A percentile compares a stretch with the other conserved stretches of the same genome.
phyloP scores from a whole-genome alignment of 129 eudicot genomes.

The Silybum marianum region DNA sequence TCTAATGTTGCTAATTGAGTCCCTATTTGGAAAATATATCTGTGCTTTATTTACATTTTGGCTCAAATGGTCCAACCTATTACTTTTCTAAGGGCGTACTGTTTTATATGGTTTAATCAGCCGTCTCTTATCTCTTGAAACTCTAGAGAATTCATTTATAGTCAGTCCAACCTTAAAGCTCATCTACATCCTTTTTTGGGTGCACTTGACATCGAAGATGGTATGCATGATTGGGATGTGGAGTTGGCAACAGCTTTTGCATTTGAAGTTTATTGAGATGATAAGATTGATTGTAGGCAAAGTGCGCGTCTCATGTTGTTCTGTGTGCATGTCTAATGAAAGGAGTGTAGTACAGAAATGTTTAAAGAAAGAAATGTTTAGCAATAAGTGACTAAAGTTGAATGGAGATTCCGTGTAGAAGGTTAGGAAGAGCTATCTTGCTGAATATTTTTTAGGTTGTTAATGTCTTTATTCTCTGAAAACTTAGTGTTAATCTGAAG shows the following conservation, averaged over 20 bases:
- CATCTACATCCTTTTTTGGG: background rate
- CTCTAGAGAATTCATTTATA: background rate
- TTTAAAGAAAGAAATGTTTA: background rate
- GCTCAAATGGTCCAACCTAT: background rate
- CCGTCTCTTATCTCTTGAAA: background rate
- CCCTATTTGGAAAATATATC: background rate
- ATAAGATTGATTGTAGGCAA: background rate
- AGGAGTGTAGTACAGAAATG: background rate
- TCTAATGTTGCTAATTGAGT: background rate
- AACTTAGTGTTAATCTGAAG: background rate
- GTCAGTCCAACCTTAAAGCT: background rate
- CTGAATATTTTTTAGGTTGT: background rate
- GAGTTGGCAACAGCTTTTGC: background rate
- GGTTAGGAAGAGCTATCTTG: background rate
- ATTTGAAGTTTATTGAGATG: background rate
- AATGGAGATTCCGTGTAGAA: background rate
- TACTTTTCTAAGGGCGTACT: background rate
- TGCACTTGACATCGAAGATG: background rate
- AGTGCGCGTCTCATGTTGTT: background rate
- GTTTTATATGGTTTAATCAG: background rate
- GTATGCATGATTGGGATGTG: background rate
- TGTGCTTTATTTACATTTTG: background rate
- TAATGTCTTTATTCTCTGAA: background rate
- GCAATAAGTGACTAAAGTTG: background rate
- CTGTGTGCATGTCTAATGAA: background rate